Evolutionary conservation across 352 stramenopile genomes (phyloP), one percentile per base, ranked within the genome.

Genomic region (Phytophthora capsici): DNA sequence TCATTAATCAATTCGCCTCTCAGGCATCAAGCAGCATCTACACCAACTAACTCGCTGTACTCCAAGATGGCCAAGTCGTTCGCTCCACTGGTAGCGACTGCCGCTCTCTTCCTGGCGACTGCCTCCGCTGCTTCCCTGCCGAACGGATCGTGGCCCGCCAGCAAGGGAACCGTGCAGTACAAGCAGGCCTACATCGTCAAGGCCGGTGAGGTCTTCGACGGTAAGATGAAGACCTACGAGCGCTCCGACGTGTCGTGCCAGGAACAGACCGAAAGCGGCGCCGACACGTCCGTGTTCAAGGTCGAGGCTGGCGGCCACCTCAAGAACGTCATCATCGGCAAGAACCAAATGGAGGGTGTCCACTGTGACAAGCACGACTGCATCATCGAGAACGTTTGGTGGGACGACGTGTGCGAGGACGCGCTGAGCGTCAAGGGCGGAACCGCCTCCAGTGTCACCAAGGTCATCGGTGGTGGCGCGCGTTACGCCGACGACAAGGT

Each of bases 371-470:
- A 40, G 34, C 34, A 40, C 34, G 34, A 40, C 34, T 40, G 34
- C 34, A 40, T 40, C 14, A 40, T 40, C 34, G 34, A 40, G 34
- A 40, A 40, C 34, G 34, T 40, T 13, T 40, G 34, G 34, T 40
- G 34, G 34, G 34, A 40, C 34, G 34, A 40, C 10, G 34, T 40
- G 34, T 40, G 34, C 14, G 34, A 71, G 40, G 57, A 71, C 38
- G 63, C 63, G 30, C 48, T 66, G 2, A 58, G 49, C 40, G 66
- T 67, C 56, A 71, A 68, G 43, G 49, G 49, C 38, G 63, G 63
- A 28, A 40, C 34, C 34, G 34, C 34, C 12, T 40, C 34, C 12
- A 40, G 34, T 40, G 10, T 40, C 12, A 40, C 34, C 34, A 40
- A 40, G 34, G 34, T 40, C 34, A 40, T 17, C 34, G 34, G 34